Conservation (phyloP, 1,284 basidiomycete species). For the Fomes fomentarius region DNA sequence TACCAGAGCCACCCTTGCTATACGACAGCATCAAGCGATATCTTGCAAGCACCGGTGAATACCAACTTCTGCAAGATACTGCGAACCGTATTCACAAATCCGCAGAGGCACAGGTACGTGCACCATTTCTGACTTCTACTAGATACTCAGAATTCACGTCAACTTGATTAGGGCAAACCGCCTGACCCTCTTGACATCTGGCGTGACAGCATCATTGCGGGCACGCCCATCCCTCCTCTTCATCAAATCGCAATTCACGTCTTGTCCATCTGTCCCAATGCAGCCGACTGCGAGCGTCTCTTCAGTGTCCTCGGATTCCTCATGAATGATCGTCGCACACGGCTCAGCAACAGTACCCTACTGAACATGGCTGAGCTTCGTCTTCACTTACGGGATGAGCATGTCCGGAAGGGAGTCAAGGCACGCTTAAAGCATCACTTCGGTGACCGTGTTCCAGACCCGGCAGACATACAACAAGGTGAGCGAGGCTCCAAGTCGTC, state of each 20-base stretch:
- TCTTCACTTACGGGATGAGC: constrained; percentile 22
- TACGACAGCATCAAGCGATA: no score
- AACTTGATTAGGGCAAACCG: not conserved
- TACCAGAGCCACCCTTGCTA: no score
- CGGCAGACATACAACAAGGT: no score
- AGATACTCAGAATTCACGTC: not conserved
- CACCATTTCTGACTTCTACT: not conserved
- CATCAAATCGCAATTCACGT: constrained; percentile 5
- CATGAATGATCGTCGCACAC: constrained; percentile 18
- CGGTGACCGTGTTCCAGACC: no score
- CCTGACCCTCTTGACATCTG: not conserved
- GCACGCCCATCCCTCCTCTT: not conserved
- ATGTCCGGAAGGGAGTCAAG: not conserved
- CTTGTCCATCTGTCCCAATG: constrained; percentile 23
- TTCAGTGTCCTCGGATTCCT: constrained; percentile 20
- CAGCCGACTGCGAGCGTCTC: constrained; percentile 21
- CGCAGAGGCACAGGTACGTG: not conserved
- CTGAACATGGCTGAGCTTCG: constrained; percentile 23
- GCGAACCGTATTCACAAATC: no score
- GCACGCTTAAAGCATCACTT: not conserved
- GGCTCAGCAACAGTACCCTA: constrained; percentile 16
- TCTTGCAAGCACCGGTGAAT: no score
- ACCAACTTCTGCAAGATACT: no score
- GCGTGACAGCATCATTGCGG: not conserved
- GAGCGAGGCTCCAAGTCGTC: no score